A percentile compares a stretch with the other conserved stretches of the same genome.
phyloP scores from a whole-genome alignment of 140 eudicot species.

The Bidens hawaiensis region DNA sequence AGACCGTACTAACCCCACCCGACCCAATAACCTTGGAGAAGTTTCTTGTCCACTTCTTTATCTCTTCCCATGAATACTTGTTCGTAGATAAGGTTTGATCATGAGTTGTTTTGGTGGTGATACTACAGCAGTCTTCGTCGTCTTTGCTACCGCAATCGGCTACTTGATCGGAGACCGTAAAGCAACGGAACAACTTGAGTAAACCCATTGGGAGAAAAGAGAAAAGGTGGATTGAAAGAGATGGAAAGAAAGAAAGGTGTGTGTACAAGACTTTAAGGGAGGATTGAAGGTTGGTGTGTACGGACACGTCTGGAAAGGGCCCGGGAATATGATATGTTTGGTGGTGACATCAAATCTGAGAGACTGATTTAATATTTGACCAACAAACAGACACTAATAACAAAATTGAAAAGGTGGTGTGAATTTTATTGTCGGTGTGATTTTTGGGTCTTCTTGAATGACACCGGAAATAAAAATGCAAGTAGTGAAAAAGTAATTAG shows the following conservation, averaged over 20 bases:
- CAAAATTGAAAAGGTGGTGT: background rate
- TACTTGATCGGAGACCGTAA: conserved; percentile 2
- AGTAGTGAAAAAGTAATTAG: too few species aligned
- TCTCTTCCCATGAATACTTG: conserved; percentile 51
- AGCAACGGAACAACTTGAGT: background rate
- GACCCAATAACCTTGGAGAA: conserved; percentile 55
- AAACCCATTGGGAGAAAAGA: background rate
- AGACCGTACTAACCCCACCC: conserved; percentile 83
- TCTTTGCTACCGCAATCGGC: conserved; percentile 5
- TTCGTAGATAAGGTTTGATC: too few species aligned
- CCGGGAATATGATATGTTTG: too few species aligned
- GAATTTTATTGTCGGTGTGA: background rate
- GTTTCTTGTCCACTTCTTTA: conserved; percentile 29
- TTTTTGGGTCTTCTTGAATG: too few species aligned
- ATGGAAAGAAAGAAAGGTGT: too few species aligned
- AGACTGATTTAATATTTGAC: background rate
- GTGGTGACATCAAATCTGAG: background rate
- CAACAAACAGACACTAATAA: background rate
- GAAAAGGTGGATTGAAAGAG: conserved; percentile 24
- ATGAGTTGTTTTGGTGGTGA: too few species aligned
- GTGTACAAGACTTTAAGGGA: background rate
- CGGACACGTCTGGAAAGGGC: too few species aligned
- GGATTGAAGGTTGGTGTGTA: conserved; percentile 13
- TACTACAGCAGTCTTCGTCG: too few species aligned
- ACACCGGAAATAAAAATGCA: too few species aligned